phyloP scores from a whole-genome alignment of 192 early-diverging fungal species.

The Coemansia sp. region DNA sequence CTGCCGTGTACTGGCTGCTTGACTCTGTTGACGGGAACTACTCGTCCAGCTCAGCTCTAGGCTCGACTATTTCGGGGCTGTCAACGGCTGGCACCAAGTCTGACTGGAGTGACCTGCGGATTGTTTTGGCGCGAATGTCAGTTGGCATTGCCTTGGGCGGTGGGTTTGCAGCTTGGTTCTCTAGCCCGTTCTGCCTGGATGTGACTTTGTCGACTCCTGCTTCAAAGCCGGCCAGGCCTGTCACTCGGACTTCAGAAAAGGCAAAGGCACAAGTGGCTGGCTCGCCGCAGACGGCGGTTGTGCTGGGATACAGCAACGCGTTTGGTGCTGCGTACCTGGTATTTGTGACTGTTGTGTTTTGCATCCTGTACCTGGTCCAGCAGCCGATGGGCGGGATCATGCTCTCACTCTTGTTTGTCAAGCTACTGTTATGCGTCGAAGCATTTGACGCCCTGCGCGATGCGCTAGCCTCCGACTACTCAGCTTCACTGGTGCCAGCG shows the following conservation, averaged over 20 bases:
- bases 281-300: slow-evolving; percentile 26
- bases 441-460: slow-evolving; percentile 50
- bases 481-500: slow-evolving; percentile 32
- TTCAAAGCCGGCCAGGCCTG: not conserved
- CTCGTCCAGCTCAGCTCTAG: not conserved
- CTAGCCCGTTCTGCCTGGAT: slow-evolving; percentile 57
- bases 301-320: slow-evolving; percentile 64
- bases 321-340: slow-evolving; percentile 68
- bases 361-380: slow-evolving; percentile 65
- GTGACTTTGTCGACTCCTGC: slow-evolving; percentile 19
- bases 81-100: not conserved
- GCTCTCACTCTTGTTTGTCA: slow-evolving; percentile 48
- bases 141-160: slow-evolving; percentile 56
- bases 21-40: slow-evolving; percentile 41
- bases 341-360: slow-evolving; percentile 59
- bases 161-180: slow-evolving; percentile 55
- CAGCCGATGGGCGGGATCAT: slow-evolving; percentile 78
- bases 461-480: not conserved
- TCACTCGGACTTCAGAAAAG: not conserved
- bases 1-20: slow-evolving; percentile 56
- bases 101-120: slow-evolving; percentile 46
- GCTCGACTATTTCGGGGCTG: not conserved
- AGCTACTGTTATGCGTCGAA: slow-evolving; percentile 51
- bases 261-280: slow-evolving; percentile 2
- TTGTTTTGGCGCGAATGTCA: slow-evolving; percentile 55